Percentiles rank a stretch among this genome's conserved stretches.
Evolutionary conservation across 2,329 filamentous ascomycete genomes (phyloP).

Genomic region (Tothia fuscella): DNA sequence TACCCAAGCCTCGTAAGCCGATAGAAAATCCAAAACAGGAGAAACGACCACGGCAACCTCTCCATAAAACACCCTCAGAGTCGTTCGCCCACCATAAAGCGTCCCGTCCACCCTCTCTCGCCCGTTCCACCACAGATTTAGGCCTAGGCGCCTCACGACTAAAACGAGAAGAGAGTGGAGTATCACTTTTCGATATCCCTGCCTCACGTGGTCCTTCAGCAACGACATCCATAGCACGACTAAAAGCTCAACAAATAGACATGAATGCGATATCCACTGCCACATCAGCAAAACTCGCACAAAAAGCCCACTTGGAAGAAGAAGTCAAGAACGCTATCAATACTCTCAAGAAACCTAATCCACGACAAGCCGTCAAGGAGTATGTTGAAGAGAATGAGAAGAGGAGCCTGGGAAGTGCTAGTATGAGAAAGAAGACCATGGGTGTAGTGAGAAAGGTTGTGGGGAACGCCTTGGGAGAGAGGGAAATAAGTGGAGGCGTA

Average conservation of each 20-base stretch:
- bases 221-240: conserved; percentile 27
- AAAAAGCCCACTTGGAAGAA: conserved; percentile 54
- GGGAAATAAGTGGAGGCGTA: no score
- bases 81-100: conserved; percentile 27
- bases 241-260: conserved; percentile 42
- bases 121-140: conserved; percentile 53
- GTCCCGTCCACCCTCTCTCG: conserved; percentile 48
- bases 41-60: conserved; percentile 34
- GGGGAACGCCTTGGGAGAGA: conserved; percentile 15
- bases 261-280: conserved; percentile 40
- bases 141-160: conserved; percentile 44
- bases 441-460: conserved; percentile 18
- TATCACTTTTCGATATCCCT: conserved; percentile 39
- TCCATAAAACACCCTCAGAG: conserved; percentile 41
- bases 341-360: conserved; percentile 63
- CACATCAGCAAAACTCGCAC: conserved; percentile 47
- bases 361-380: conserved; percentile 54
- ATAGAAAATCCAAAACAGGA: conserved; percentile 28
- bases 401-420: conserved; percentile 22
- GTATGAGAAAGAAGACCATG: conserved; percentile 14
- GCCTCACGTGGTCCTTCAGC: conserved; percentile 21
- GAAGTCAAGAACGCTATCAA: conserved; percentile 65
- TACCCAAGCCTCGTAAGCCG: conserved; percentile 26
- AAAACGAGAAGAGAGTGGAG: conserved; percentile 59
- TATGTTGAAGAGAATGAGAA: conserved; percentile 56